These are phyloP conservation scores for Penicillium brevicompactum DNA, from an alignment of 2,329 filamentous ascomycete genomes.

Conservation along the genomic window DNA sequence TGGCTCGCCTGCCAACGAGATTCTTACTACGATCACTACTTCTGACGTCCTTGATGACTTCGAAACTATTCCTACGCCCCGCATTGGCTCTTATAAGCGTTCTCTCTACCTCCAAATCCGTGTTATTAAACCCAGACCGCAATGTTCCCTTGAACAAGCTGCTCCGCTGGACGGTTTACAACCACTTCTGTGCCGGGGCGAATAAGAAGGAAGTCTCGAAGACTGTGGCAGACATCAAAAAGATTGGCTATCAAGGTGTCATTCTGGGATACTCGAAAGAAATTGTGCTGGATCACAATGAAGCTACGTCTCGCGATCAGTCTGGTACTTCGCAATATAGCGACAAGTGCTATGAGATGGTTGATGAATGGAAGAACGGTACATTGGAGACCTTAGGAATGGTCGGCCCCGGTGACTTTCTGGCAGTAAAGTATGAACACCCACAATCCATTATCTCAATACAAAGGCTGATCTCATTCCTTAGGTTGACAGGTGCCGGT, in stretches of 20 bases:
- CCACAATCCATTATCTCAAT: neutral
- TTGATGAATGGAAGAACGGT: conserved; percentile 24
- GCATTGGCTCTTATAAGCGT: conserved; percentile 69
- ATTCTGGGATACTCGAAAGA: conserved; percentile 84
- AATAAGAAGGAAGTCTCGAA: conserved; percentile 66
- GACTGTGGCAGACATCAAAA: conserved; percentile 67
- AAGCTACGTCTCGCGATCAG: conserved; percentile 18
- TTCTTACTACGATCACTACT: conserved; percentile 18
- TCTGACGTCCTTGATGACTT: conserved; percentile 36
- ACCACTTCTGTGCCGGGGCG: conserved; percentile 88
- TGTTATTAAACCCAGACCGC: conserved; percentile 70
- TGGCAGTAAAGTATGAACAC: conserved; percentile 21
- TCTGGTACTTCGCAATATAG: conserved; percentile 14
- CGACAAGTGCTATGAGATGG: conserved; percentile 18
- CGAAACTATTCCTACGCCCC: conserved; percentile 60
- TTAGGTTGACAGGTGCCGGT: conserved; percentile 23
- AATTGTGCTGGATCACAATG: conserved; percentile 66
- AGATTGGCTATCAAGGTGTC: conserved; percentile 78
- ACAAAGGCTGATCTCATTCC: neutral
- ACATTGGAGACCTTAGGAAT: conserved; percentile 25
- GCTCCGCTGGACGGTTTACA: conserved; percentile 82
- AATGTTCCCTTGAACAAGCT: conserved; percentile 71
- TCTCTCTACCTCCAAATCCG: conserved; percentile 69
- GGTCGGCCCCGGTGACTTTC: conserved; percentile 23
- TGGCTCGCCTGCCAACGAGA: conserved; percentile 22